These are phyloP conservation scores for Alternaria sp. DNA, from an alignment of 2,329 filamentous ascomycete genomes.

Conservation along the genomic window DNA sequence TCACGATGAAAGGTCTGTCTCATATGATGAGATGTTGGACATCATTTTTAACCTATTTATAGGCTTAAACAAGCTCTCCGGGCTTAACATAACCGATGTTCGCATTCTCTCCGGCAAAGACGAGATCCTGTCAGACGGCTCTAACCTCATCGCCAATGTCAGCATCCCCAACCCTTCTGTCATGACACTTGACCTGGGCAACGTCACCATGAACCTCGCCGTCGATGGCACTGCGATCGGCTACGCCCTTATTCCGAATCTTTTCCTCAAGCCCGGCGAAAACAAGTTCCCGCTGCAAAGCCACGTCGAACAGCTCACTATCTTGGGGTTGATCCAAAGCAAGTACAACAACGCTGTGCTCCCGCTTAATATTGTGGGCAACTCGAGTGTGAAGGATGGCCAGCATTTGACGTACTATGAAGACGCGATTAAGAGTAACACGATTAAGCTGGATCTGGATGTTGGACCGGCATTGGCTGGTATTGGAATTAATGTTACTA, in stretches of 20 bases:
- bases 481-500: slow-evolving; percentile 41
- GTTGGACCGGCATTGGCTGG: slow-evolving; percentile 39
- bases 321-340: slow-evolving; percentile 56
- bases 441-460: slow-evolving; percentile 63
- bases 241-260: slow-evolving; percentile 64
- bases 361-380: slow-evolving; percentile 64
- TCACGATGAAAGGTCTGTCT: slow-evolving; percentile 64
- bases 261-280: slow-evolving; percentile 65
- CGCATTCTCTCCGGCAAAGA: slow-evolving; percentile 56
- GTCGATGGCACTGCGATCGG: slow-evolving; percentile 64
- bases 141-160: slow-evolving; percentile 69
- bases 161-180: slow-evolving; percentile 71
- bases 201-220: slow-evolving; percentile 68
- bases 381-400: slow-evolving; percentile 61
- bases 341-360: slow-evolving; percentile 65
- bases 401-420: slow-evolving; percentile 65
- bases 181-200: slow-evolving; percentile 72
- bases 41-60: slow-evolving; percentile 3
- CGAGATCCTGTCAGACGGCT: slow-evolving; percentile 52
- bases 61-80: slow-evolving; percentile 66
- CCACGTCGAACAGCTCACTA: slow-evolving; percentile 60
- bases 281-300: slow-evolving; percentile 66
- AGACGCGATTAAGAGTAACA: slow-evolving; percentile 62
- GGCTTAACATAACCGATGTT: slow-evolving; percentile 62
- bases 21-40: not conserved